Conservation (phyloP, 305 asterid genomes). For the Fraxinus dipetala region DNA sequence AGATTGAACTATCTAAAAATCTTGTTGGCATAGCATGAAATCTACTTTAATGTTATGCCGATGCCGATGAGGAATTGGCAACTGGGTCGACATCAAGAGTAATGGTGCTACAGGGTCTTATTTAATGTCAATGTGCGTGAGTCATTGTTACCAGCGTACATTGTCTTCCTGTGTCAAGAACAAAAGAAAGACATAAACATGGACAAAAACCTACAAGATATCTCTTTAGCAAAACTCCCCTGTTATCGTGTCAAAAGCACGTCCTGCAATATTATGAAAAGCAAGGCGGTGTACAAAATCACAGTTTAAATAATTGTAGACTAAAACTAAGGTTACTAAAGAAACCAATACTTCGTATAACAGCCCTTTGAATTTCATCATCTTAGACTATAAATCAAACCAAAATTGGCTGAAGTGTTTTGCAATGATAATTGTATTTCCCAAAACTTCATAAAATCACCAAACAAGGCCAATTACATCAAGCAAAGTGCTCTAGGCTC, state of each 20-base stretch:
- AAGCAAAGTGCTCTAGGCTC: not conserved
- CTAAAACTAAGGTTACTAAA: not conserved
- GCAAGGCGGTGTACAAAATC: not conserved
- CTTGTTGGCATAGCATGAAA: not conserved
- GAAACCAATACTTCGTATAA: not conserved
- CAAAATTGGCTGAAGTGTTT: not conserved
- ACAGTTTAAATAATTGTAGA: not conserved
- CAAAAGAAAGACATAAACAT: not conserved
- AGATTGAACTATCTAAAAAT: not conserved
- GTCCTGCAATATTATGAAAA: not conserved
- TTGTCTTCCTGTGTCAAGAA: not conserved
- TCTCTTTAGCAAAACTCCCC: not conserved
- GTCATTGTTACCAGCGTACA: not conserved
- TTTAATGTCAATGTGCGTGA: not conserved
- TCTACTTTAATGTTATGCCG: not conserved
- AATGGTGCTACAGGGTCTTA: not conserved
- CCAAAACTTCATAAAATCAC: not conserved
- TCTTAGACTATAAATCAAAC: slow-evolving; percentile 1
- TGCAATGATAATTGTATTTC: not conserved
- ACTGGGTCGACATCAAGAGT: not conserved
- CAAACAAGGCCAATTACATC: not conserved
- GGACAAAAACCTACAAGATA: not conserved
- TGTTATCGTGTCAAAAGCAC: not conserved
- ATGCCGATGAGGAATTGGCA: not conserved
- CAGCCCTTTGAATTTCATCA: not conserved